Evolutionary conservation across 139 green algal species (phyloP), one percentile per base, ranked within the genome.

Genomic region (Picochlorum sp.): DNA sequence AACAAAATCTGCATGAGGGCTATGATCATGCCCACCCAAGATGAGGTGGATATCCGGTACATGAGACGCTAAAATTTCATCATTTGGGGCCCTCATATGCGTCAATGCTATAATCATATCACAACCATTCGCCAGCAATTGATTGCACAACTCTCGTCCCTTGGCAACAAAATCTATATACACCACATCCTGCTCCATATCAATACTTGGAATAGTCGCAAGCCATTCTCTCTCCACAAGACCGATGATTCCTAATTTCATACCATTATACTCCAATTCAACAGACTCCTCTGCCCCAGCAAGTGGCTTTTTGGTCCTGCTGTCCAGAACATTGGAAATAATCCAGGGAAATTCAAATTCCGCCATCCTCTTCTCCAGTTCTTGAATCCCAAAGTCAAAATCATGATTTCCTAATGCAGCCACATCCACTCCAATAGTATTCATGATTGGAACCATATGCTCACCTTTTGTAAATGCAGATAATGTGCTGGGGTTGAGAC

Each of bases 381-480:
- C 68, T 10, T 77, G 63, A 1, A 86, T 24, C 4, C 69, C 62
- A 50, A 74, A 77, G 20, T 79, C 74, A 23, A 76, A 49, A 52
- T 49, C 70, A 45, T 57, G 18, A 45, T 28, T 75, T 31, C 81
- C 84, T 0, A 88, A 59, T 51, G 70, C 83, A 3, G 83, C 69
- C 0, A 70, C 78, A 8, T 78, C 60, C 2, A 92, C 78, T 4
- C 77, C 75, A 2, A 85, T 59, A 7, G 63, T 49, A 57, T 94
- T 94, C 18, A 94, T 67, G 2, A 92, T 57, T 16, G 86, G 84
- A 20, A 83, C 72, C 85, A 92, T 92, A 28, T 92, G 86, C 55
- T 82, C 62, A 0, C 86, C 86, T 3, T 79, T 67, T 3, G 86
- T 93, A 63, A 92, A 69, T 1, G 83, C 86, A 18, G 57, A 78